A percentile compares a stretch with the other conserved stretches of the same genome.
These are phyloP conservation scores for Haplosporangium sp. DNA, from an alignment of 371 early-diverging fungal species.

Conservation along the genomic window DNA sequence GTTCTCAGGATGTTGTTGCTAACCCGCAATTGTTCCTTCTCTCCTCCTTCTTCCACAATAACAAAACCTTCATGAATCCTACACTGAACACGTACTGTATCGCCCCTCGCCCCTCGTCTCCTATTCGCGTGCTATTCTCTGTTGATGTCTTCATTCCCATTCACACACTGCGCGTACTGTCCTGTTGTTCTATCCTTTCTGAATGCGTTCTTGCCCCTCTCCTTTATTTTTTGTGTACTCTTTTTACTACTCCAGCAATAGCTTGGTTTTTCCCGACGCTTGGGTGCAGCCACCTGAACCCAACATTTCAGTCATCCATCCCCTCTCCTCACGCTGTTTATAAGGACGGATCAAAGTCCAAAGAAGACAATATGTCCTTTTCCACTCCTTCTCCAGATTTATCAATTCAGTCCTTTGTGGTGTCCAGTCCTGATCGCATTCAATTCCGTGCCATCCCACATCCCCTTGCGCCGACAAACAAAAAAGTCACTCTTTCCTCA, in stretches of 20 bases:
- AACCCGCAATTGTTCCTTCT: too few relatives aligned
- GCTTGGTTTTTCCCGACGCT: not conserved
- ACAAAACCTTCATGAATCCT: too few relatives aligned
- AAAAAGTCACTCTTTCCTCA: constrained; percentile 40
- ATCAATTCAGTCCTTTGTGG: constrained; percentile 21
- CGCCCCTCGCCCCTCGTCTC: not conserved
- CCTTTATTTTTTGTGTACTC: not conserved
- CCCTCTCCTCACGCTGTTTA: not conserved
- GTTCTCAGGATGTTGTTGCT: too few relatives aligned
- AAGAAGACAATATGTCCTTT: constrained; percentile 17
- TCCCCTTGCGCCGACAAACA: constrained; percentile 36
- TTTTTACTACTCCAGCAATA: too few relatives aligned
- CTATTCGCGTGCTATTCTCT: not conserved
- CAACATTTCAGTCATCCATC: not conserved
- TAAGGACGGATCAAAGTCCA: not conserved
- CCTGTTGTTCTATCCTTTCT: not conserved
- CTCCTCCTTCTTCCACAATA: too few relatives aligned
- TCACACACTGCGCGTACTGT: not conserved
- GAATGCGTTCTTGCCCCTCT: not conserved
- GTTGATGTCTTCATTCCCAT: not conserved
- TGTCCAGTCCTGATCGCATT: constrained; percentile 38
- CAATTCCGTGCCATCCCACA: constrained; percentile 43
- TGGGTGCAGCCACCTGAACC: not conserved
- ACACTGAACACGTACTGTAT: not conserved
- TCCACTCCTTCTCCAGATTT: constrained; percentile 23